Evolutionary conservation across 139 green algal species (phyloP).

Genomic region (Chlorella sp.): DNA sequence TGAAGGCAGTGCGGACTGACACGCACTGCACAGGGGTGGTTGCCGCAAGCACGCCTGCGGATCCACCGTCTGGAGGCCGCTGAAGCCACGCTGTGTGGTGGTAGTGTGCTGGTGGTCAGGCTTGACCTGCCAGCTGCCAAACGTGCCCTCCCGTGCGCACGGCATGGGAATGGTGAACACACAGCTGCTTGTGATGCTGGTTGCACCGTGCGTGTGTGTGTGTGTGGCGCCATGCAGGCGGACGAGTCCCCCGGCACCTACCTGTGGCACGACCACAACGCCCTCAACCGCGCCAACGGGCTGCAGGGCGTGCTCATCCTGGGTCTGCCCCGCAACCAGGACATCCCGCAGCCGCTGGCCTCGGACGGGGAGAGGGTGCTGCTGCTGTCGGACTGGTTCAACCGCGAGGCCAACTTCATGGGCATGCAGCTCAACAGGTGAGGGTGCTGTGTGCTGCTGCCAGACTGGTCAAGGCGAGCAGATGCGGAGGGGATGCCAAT

Average conservation of each 20-base stretch:
- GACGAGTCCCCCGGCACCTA: constrained; percentile 49
- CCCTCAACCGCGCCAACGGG: constrained; percentile 39
- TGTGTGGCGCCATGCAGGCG: constrained; percentile 20
- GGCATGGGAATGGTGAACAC: too few species aligned
- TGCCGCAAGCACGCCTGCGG: too few species aligned
- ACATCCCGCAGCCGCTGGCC: not conserved
- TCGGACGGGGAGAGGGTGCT: not conserved
- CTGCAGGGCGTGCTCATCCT: constrained; percentile 54
- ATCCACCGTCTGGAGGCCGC: too few species aligned
- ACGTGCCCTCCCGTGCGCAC: too few species aligned
- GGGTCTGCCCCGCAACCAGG: not conserved
- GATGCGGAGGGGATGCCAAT: too few species aligned
- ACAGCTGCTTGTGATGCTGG: too few species aligned
- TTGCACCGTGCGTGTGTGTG: too few species aligned
- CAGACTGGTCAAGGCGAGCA: not conserved
- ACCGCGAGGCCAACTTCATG: constrained; percentile 15
- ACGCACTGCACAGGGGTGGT: too few species aligned
- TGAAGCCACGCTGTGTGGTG: too few species aligned
- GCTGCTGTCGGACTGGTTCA: constrained; percentile 9
- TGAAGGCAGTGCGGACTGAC: too few species aligned
- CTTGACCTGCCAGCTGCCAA: too few species aligned
- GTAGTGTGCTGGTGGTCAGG: too few species aligned
- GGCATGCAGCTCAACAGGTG: constrained; percentile 37
- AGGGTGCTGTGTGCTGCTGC: not conserved
- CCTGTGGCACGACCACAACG: constrained; percentile 53